Percentiles rank a stretch among this genome's conserved stretches.
phyloP scores from a whole-genome alignment of 202 grass and related monocot species.

The Elaeis oleifera region DNA sequence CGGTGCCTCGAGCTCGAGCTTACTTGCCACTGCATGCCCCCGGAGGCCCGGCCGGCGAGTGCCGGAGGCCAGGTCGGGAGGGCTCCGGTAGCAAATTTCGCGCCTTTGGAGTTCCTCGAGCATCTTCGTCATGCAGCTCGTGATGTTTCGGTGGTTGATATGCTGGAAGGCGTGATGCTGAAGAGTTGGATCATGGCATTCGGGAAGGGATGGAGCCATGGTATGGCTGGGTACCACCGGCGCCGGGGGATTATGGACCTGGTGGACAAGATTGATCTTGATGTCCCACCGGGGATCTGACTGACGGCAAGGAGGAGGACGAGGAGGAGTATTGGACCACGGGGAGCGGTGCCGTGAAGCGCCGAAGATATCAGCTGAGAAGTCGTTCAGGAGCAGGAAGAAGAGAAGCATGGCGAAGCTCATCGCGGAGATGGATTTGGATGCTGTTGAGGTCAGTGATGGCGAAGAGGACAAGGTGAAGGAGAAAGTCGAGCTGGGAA shows the following conservation, averaged over 20 bases:
- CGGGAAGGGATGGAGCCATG: conserved; percentile 25
- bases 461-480: conserved; percentile 13
- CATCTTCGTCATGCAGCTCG: conserved; percentile 33
- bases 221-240: conserved; percentile 22
- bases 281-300: conserved; percentile 36
- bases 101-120: conserved; percentile 38
- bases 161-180: conserved; percentile 37
- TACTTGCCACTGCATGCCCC: conserved; percentile 40
- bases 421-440: conserved; percentile 14
- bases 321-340: not conserved
- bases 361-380: not conserved
- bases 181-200: conserved; percentile 46
- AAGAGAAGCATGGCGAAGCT: conserved; percentile 9
- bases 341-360: not conserved
- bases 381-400: conserved; percentile 15
- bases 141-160: conserved; percentile 13
- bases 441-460: conserved; percentile 7
- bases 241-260: conserved; percentile 37
- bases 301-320: conserved; percentile 20
- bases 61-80: not conserved
- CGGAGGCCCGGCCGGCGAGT: not conserved
- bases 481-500: not conserved
- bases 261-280: conserved; percentile 63
- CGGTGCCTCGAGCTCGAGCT: conserved; percentile 34
- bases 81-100: conserved; percentile 30